These are phyloP conservation scores for Artemisia annua DNA, from an alignment of 129 eudicot species.

Conservation along the genomic window DNA sequence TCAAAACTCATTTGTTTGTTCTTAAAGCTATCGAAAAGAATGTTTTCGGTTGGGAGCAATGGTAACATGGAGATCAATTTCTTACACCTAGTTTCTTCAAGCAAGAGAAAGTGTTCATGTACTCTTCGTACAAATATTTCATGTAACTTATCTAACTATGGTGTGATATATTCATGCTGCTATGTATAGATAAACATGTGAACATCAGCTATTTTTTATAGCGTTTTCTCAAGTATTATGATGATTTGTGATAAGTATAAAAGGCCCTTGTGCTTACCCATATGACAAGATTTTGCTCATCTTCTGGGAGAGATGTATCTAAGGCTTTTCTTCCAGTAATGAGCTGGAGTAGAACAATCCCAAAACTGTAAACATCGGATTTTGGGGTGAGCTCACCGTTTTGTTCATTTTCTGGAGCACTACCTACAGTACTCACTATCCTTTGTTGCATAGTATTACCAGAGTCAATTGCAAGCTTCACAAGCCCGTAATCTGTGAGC, in stretches of 20 bases:
- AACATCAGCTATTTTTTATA: neutral
- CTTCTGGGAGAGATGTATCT: constrained; percentile 47
- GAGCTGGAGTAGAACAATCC: constrained; percentile 67
- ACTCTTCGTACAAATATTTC: too few relatives aligned
- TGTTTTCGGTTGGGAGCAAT: too few relatives aligned
- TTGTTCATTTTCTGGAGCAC: constrained; percentile 74
- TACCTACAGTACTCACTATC: constrained; percentile 51
- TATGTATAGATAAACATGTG: neutral
- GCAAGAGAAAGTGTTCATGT: too few relatives aligned
- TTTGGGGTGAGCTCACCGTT: constrained; percentile 64
- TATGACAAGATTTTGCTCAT: constrained; percentile 63
- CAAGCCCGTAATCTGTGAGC: constrained; percentile 68
- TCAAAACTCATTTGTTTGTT: too few relatives aligned
- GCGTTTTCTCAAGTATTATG: neutral
- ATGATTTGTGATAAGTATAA: neutral
- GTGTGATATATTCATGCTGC: too few relatives aligned
- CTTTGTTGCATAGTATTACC: constrained; percentile 44
- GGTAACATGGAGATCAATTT: too few relatives aligned
- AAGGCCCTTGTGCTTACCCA: constrained; percentile 52
- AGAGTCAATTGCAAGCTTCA: constrained; percentile 49
- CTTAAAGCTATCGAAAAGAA: too few relatives aligned
- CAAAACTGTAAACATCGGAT: constrained; percentile 76
- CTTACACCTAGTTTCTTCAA: too few relatives aligned
- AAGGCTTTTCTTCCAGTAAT: constrained; percentile 69
- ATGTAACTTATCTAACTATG: too few relatives aligned